These are phyloP conservation scores for Limnanthes douglasii DNA, from an alignment of 345 rosid genomes.

Conservation along the genomic window DNA sequence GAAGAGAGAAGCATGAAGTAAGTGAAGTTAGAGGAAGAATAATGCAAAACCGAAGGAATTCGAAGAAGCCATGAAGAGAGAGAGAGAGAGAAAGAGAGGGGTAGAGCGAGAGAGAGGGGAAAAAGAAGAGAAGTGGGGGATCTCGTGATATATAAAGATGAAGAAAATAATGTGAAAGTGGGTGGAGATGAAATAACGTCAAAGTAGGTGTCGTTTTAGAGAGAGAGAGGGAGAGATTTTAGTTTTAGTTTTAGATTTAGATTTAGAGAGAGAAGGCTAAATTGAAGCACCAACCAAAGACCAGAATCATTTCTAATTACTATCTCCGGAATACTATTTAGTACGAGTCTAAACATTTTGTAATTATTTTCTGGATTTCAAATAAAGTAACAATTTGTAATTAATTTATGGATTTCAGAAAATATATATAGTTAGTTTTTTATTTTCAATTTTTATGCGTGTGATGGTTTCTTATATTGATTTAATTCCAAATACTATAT, in stretches of 20 bases:
- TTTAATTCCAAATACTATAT: no score
- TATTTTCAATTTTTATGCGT: no score
- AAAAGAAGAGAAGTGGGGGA: conserved; percentile 26
- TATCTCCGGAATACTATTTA: no score
- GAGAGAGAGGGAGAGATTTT: conserved; percentile 17
- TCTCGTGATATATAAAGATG: conserved; percentile 60
- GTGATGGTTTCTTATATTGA: no score
- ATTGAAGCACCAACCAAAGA: conserved; percentile 6
- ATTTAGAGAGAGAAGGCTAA: conserved; percentile 14
- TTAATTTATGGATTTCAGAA: no score
- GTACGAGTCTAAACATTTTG: no score
- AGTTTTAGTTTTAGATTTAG: no score
- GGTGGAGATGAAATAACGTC: conserved; percentile 13
- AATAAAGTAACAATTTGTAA: no score
- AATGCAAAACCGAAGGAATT: conserved; percentile 6
- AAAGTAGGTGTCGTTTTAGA: conserved; percentile 7
- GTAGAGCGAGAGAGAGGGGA: conserved; percentile 5
- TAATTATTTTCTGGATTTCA: no score
- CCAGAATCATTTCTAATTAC: not conserved
- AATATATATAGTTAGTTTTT: no score
- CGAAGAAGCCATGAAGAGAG: conserved; percentile 20
- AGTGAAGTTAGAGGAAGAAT: conserved; percentile 8
- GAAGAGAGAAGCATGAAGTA: no score
- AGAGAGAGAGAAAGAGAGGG: conserved; percentile 9
- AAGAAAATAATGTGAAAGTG: conserved; percentile 65